A percentile compares a stretch with the other conserved stretches of the same genome.
These are phyloP conservation scores for Scolecobasidium constrictum DNA, from an alignment of 2,329 filamentous ascomycete species.

Conservation along the genomic window DNA sequence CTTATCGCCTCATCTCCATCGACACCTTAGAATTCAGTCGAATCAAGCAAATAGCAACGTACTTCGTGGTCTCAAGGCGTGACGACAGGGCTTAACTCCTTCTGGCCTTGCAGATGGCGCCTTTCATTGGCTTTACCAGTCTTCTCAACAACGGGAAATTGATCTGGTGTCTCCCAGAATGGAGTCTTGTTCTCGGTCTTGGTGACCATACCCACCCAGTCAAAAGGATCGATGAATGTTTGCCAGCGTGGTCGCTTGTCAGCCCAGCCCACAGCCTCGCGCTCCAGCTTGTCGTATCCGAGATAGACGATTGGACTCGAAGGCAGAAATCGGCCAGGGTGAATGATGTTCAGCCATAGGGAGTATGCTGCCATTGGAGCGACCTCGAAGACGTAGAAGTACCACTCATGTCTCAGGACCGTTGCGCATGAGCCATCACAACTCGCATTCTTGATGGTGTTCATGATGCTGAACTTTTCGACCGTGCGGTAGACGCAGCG, in stretches of 20 bases:
- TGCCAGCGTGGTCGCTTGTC: not conserved
- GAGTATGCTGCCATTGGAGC: slow-evolving; percentile 42
- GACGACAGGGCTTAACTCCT: too few species aligned
- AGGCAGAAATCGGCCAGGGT: slow-evolving; percentile 43
- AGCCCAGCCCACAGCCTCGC: not conserved
- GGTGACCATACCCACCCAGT: not conserved
- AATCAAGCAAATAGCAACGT: too few species aligned
- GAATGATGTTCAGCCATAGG: slow-evolving; percentile 38
- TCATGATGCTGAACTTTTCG: slow-evolving; percentile 46
- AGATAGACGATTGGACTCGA: slow-evolving; percentile 39
- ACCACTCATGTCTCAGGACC: slow-evolving; percentile 46
- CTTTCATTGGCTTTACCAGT: not conserved
- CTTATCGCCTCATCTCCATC: too few species aligned
- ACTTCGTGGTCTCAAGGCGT: too few species aligned
- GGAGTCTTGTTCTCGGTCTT: not conserved
- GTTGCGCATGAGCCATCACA: slow-evolving; percentile 16
- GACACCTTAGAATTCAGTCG: too few species aligned
- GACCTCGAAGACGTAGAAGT: slow-evolving; percentile 49
- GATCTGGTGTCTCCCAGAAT: not conserved
- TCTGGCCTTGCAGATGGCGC: not conserved
- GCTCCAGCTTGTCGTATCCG: slow-evolving; percentile 9
- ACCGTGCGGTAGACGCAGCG: slow-evolving; percentile 48
- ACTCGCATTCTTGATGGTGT: slow-evolving; percentile 25
- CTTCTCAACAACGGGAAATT: not conserved
- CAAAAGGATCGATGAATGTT: not conserved